Evolutionary conservation across 2,329 filamentous ascomycete genomes (phyloP), one percentile per base, ranked within the genome.

Genomic region (Pseudogymnoascus sp.): DNA sequence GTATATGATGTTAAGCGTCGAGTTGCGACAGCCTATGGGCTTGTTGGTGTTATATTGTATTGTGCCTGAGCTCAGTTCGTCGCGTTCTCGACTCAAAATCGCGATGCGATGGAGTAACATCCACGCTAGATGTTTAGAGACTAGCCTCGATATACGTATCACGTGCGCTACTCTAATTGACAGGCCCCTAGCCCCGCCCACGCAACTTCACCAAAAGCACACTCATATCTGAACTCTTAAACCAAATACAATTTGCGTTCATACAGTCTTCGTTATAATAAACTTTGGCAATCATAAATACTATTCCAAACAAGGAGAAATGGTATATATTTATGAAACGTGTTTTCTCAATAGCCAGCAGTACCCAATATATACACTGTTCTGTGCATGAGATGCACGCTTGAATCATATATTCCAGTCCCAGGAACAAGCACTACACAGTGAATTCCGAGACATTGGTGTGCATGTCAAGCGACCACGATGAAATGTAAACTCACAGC

Each of bases 81-180:
- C 58, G 58, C 58, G 58, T 60, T 41, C 58, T 39, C 33, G 38
- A 38, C 35, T 60, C 58, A 60, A 60, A 60, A 60, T 60, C 58
- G 58, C 58, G 58, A 60, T 60, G 58, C 58, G 38, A 38, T 60
- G 58, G 58, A 38, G 33, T 2, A 60, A 39, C 35, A 19, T 39
- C 26, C 21, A 16, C 58, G 21, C 58, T 60, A 60, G 33, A n/a
- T 41, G 38, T n/a, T 60, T 60, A 14, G 16, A n/a, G 58, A 41
- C 58, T 60, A 60, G 58, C 16, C 3, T n/a, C 10, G 3, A 19
- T 14, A 33, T 35, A 33, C 6, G 21, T 5, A 4, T 55, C 49
- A 55, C 49, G 49, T 55, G 49, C 49, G 2, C 21, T 3, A 5
- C 26, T 55, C 23, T 11, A 12, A 19, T 31, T 52, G 45, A 52